phyloP scores from a whole-genome alignment of 768 basidiomycete species.

The Mycena pura region DNA sequence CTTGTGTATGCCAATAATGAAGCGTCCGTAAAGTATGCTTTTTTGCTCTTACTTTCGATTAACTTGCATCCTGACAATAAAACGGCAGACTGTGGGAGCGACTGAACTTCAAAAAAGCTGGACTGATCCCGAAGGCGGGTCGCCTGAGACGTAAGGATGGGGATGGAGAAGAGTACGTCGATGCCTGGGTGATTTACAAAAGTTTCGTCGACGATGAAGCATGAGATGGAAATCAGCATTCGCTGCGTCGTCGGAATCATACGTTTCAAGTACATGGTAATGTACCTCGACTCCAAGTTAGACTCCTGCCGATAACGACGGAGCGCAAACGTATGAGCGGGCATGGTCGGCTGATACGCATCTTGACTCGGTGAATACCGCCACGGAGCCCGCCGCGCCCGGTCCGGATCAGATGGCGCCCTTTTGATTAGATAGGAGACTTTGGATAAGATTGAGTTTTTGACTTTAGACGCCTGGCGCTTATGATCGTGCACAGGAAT shows the following conservation, averaged over 20 bases:
- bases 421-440: not conserved
- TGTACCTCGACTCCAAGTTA: too few relatives aligned
- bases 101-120: constrained; percentile 80
- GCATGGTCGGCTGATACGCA: constrained; percentile 12
- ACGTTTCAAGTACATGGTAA: too few relatives aligned
- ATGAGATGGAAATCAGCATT: not conserved
- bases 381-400: not conserved
- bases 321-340: not conserved
- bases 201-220: constrained; percentile 56
- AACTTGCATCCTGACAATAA: not conserved
- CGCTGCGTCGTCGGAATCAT: too few relatives aligned
- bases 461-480: constrained; percentile 11
- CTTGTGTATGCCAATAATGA: constrained; percentile 87
- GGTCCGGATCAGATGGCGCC: not conserved
- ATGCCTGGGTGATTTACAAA: constrained; percentile 87
- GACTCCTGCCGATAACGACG: too few relatives aligned
- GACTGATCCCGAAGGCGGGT: constrained; percentile 79
- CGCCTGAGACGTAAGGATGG: constrained; percentile 72
- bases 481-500: not conserved
- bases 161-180: constrained; percentile 83
- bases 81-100: constrained; percentile 77
- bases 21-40: constrained; percentile 69
- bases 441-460: constrained; percentile 23
- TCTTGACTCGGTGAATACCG: constrained; percentile 22
- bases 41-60: constrained; percentile 1